Base-by-base conservation (phyloP, 1,284 basidiomycete species). In the Coriolopsis trogii region DNA sequence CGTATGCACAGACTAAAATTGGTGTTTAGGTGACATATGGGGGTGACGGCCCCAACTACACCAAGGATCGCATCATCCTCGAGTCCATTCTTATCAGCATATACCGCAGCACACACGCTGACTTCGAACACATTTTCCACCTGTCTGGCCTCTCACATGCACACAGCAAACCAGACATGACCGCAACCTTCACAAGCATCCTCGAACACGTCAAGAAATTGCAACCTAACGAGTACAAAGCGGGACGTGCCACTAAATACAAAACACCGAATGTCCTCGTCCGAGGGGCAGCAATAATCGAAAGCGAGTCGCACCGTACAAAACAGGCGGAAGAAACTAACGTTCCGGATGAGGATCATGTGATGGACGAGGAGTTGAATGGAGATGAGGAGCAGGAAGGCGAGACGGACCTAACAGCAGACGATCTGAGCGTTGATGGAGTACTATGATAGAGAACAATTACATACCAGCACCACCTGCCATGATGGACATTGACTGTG, bases 61-160 rank as follows among this genome's bases (percentile, higher is more conserved):
- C 60, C 1, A 47, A 56, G 10, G 33, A 49, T 1, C 41, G 51
- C 0, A 51, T 64, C 7, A 10, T 60, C 0, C 33, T 48, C 6
- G 56, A 62, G 31, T 59, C 58, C 3, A 21, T 36, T 0, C 41
- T 62, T 2, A 49, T 62, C 9, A 23, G 40, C 5, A n/a, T 62
- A 21, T 56, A 49, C 41, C 38, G 46, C 1, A 58, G 24, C 7
- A 42, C 40, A 13, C 51, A 48, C 13, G 31, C 38, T 6, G 48
- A 53, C 9, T 4, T 60, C 16, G 48, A 60, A 28, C 10, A 42
- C 1, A 58, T 53, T 18, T 54, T 62, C 26, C 7, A 20, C 5
- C 9, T 57, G 2, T 13, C 29, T 6, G 45, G 51, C 1, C 23
- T 51, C 0, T 48, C 44, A 2, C 33, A 23, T 9, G 15, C 12